Conservation (phyloP, 148 eudicot species). For the Salicornia ramosissima region DNA sequence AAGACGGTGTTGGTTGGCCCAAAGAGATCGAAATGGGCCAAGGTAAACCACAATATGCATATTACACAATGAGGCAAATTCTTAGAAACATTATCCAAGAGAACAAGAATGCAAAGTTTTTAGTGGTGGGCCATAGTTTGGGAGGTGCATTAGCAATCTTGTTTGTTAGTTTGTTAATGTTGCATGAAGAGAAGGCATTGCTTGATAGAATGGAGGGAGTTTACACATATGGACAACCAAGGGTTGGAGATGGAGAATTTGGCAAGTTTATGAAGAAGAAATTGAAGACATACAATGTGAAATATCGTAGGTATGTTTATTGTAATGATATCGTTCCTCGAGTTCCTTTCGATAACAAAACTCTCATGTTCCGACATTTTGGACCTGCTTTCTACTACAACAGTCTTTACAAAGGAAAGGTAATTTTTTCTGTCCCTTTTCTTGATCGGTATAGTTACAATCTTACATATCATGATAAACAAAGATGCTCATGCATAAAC, state of each 20-base stretch:
- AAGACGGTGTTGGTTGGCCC: slow-evolving; percentile 34
- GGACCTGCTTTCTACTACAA: slow-evolving; percentile 54
- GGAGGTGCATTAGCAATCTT: slow-evolving; percentile 78
- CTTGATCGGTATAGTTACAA: too few species aligned
- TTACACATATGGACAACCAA: slow-evolving; percentile 81
- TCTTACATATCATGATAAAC: too few species aligned
- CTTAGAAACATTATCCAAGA: slow-evolving; percentile 31
- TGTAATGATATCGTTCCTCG: slow-evolving; percentile 71
- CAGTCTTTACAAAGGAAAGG: slow-evolving; percentile 54
- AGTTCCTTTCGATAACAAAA: slow-evolving; percentile 57
- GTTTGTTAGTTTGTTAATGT: slow-evolving; percentile 38
- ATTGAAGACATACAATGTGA: slow-evolving; percentile 39
- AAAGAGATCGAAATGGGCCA: slow-evolving; percentile 30
- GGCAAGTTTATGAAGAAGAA: slow-evolving; percentile 64
- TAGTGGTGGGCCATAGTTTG: slow-evolving; percentile 63
- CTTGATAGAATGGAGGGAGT: slow-evolving; percentile 55
- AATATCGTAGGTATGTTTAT: slow-evolving; percentile 60
- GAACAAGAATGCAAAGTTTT: slow-evolving; percentile 40
- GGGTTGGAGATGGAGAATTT: slow-evolving; percentile 62
- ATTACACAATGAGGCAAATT: slow-evolving; percentile 45
- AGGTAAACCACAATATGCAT: slow-evolving; percentile 37
- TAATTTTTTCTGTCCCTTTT: slow-evolving; percentile 3
- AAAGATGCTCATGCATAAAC: too few species aligned
- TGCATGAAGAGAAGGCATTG: slow-evolving; percentile 53
- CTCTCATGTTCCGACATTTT: slow-evolving; percentile 59